Percentiles rank a stretch among this genome's conserved stretches.
Evolutionary conservation across 2,329 filamentous ascomycete genomes (phyloP).

Genomic region (Pyrenophora teres): DNA sequence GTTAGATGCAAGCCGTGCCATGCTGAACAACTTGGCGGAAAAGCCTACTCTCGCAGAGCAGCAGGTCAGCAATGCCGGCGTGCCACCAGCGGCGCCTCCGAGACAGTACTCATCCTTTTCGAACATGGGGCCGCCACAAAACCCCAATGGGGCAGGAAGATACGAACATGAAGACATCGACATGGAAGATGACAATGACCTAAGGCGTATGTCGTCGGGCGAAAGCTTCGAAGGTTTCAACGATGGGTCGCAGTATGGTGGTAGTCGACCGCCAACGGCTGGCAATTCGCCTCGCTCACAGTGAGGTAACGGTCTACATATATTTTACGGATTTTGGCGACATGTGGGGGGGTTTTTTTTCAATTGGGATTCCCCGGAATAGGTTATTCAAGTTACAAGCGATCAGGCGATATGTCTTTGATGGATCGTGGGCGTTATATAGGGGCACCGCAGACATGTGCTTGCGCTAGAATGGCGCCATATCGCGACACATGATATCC

Average conservation of each 20-base stretch:
- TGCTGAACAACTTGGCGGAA: conserved; percentile 52
- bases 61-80: conserved; percentile 46
- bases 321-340: neutral
- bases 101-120: conserved; percentile 25
- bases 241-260: conserved; percentile 32
- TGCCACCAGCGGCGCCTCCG: conserved; percentile 38
- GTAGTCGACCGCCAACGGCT: conserved; percentile 27
- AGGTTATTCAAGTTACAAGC: conserved; percentile 2
- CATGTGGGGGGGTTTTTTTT: neutral
- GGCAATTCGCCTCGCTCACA: conserved; percentile 27
- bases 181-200: conserved; percentile 32
- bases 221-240: conserved; percentile 43
- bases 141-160: conserved; percentile 8
- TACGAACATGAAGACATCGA: conserved; percentile 33
- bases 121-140: conserved; percentile 27
- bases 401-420: conserved; percentile 14
- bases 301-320: conserved; percentile 5
- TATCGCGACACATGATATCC: conserved; percentile 19
- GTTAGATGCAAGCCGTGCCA: conserved; percentile 51
- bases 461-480: conserved; percentile 24
- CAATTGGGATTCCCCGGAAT: neutral
- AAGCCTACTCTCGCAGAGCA: conserved; percentile 49
- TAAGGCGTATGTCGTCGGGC: conserved; percentile 26
- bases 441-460: neutral
- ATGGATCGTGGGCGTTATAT: conserved; percentile 13